Evolutionary conservation across 1,139 yeast genomes (phyloP), one percentile per base, ranked within the genome.

Genomic region (Yamadazyma spencermartinsiae): DNA sequence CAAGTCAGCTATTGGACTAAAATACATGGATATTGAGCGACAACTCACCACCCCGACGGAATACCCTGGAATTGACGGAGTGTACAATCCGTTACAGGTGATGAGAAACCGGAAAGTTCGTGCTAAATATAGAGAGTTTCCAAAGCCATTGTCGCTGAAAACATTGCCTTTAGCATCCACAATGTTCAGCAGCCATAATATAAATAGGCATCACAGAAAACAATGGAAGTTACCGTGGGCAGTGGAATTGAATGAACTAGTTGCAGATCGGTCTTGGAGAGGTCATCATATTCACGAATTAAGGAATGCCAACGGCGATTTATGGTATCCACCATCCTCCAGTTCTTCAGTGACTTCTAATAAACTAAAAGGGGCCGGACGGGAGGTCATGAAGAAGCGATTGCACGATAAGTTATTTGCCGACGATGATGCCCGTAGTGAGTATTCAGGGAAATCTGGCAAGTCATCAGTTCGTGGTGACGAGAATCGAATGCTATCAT

Each of bases 41-140:
- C 53, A 61, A 1, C 65, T 65, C 43, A 41, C 38, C 3, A 37
- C 35, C 9, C 45, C 43, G 18, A 14, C 19, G 14, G 31, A 31
- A 3, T 72, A 70, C 41, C 69, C 70, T 0, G 71, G 77, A 0
- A 75, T 83, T 2, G 88, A 82, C 44, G 86, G 84, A 1, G 75
- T 77, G 2, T 88, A 83, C 61, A 88, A 88, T 54, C 96, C 96
- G 1, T 63, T 88, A 33, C 96, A 86, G 55, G 74, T 82, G 14
- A 77, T 88, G 26, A 65, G 97, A 43, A 85, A 88, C 57, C 67
- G 96, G 39, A 68, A 71, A 42, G 56, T 82, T 9, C 57, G 73
- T 47, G 71, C 72, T 46, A 75, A 72, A 48, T 64, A 73, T 49
- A 63, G 63, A 31, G 77, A 74, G 35, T 58, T 56, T 38, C 70